Base-by-base conservation (phyloP, 108 stramenopile genomes). In the Chaetoceros muelleri region DNA sequence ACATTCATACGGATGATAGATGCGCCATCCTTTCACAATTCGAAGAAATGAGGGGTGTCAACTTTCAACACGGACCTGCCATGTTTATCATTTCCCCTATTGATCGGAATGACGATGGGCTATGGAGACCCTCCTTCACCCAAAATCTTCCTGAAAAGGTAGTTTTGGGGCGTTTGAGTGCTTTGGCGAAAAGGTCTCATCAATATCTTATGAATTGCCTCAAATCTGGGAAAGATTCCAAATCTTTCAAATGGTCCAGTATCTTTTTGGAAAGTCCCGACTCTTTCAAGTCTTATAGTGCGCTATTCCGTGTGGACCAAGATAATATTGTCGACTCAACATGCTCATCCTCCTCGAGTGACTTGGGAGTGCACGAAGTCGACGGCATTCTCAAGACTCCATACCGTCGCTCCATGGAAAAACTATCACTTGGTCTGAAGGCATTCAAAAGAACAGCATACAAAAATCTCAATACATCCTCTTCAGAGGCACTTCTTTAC, bases 51-150 rank as follows among this genome's bases (percentile, higher is more conserved):
- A 71, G 90, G 52, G 90, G 84, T 2, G 47, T 67, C n/a, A 57
- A 83, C 8, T 34, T 28, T 18, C 61, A 57, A 16, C 58, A 69
- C 13, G 86, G 84, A 2, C 84, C 81, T 27, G 58, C 84, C 0
- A 87, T 92, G 85, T 92, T 78, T 59, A 84, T 92, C 21, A 69
- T 92, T 58, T 73, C 90, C 24, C 84, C 85, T 21, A 68, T 73
- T 30, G 77, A 85, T 48, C 66, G 71, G 52, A 54, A 67, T 46
- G 58, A 80, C 27, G 77, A 70, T 30, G 52, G 60, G 28, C 24
- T 51, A 17, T 84, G 81, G 81, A 53, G 57, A 8, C 85, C 84
- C 2, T 73, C 69, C 20, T 64, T 66, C 30, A 80, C 82, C 30
- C 44, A 55, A 17, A 53, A 48, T 22, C 58, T 64, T 23, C 84